phyloP scores from a whole-genome alignment of 169 alveolate species.

The Plasmodium fragile region DNA sequence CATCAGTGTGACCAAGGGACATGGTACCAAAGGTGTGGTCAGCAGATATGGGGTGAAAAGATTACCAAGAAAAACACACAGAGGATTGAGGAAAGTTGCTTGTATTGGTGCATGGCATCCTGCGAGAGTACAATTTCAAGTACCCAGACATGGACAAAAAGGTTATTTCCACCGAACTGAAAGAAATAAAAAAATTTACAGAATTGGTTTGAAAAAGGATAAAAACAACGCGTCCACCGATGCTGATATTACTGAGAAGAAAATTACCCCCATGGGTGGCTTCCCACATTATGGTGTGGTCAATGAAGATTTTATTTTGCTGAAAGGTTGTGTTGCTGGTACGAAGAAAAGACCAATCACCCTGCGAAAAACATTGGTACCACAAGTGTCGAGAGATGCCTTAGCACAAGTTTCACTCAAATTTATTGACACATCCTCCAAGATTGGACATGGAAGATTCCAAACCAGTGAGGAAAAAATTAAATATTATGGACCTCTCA shows the following conservation, averaged over 20 bases:
- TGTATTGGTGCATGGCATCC: constrained; percentile 99
- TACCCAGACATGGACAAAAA: constrained; percentile 99
- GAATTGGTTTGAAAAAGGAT: constrained; percentile 97
- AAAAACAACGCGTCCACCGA: constrained; percentile 97
- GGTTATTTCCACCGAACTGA: constrained; percentile 99
- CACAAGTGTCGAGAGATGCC: constrained; percentile 96
- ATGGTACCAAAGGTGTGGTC: constrained; percentile 99
- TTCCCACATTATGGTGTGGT: constrained; percentile 99
- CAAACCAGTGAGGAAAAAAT: constrained; percentile 99
- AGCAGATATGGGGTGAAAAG: constrained; percentile 99
- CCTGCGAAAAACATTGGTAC: constrained; percentile 96
- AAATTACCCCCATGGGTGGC: constrained; percentile 99
- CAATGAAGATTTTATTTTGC: constrained; percentile 98
- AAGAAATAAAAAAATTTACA: constrained; percentile 99
- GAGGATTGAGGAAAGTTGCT: constrained; percentile 99
- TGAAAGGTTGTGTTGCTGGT: constrained; percentile 99
- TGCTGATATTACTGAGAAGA: constrained; percentile 98
- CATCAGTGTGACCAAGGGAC: constrained; percentile 99
- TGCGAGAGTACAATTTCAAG: constrained; percentile 99
- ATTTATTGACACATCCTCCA: constrained; percentile 99
- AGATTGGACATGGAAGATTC: constrained; percentile 99
- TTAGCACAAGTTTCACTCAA: constrained; percentile 95
- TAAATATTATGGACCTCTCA: constrained; percentile 97
- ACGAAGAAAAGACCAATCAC: constrained; percentile 97
- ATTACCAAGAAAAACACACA: constrained; percentile 99